Evolutionary conservation across 441 rosid genomes (phyloP), one percentile per base, ranked within the genome.

Genomic region (Populus hybrid): DNA sequence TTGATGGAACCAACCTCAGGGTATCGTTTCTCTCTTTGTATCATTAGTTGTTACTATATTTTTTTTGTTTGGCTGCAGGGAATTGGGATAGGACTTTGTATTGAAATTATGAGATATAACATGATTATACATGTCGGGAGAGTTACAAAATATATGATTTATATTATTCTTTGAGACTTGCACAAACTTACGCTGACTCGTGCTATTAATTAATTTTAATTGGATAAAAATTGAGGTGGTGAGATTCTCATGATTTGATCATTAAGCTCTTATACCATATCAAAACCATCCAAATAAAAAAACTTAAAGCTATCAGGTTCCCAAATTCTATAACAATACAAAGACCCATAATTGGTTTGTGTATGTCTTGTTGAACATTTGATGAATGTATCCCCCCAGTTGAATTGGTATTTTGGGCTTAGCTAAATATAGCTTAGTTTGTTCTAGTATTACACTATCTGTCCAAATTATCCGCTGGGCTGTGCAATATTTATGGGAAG

Each of bases 21-120:
- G 86, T 84, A 85, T 61, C 7, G 0, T 65, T 71, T 71, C 76
- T 24, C 67, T 70, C 61, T 9, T 24, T 35, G 4, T 42, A 28
- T 21, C n/a, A 28, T 46, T 72, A 35, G 23, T n/a, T 63, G 1
- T 19, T 12, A 28, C 70, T 69, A 4, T 34, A 12, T 10, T 23
- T 16, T 32, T 14, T 28, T 32, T 65, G 30, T 69, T 36, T 9
- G 72, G 18, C 73, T 73, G 32, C 32, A 35, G 21, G 9, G 66
- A n/a, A 38, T 35, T 32, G 53, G 65, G 72, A 57, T 57, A 57
- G 1, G 63, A 18, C n/a, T 57, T 8, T 57, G n/a, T 9, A 57
- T 7, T 57, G 23, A 57, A 6, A 7, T 19, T 57, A 7, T 57
- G 9, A 57, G 63, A 57, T 57, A 57, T 19, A 57, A 57, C 23